These are phyloP conservation scores for Pythium periplocum DNA, from an alignment of 352 stramenopile species.

Conservation along the genomic window DNA sequence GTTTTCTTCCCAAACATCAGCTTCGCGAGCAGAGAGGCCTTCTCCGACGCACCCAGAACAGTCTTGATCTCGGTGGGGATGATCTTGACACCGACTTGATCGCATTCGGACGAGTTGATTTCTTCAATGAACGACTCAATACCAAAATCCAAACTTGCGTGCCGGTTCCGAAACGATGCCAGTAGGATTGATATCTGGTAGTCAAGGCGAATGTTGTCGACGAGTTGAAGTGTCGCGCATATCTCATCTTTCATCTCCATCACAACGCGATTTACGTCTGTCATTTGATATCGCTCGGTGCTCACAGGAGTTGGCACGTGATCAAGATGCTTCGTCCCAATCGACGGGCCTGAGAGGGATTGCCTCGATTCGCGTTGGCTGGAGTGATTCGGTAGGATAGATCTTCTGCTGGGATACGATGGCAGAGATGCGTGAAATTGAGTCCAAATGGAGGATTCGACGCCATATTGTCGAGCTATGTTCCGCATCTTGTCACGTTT, in stretches of 20 bases:
- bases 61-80: no score
- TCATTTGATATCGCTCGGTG: neutral
- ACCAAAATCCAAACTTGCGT: neutral
- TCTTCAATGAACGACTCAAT: no score
- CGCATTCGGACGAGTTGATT: no score
- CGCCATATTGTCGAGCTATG: slow-evolving; percentile 22
- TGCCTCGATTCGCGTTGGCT: no score
- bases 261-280: slow-evolving; percentile 33
- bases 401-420: no score
- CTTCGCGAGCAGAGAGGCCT: slow-evolving; percentile 38
- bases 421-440: neutral
- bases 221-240: slow-evolving; percentile 48
- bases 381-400: no score
- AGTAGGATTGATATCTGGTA: slow-evolving; percentile 61
- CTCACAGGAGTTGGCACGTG: no score
- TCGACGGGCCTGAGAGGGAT: no score
- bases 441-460: slow-evolving; percentile 10
- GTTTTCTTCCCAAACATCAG: slow-evolving; percentile 43
- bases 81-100: no score
- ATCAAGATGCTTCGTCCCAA: no score
- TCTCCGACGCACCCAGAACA: slow-evolving; percentile 12
- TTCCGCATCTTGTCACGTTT: neutral
- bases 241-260: slow-evolving; percentile 79
- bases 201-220: slow-evolving; percentile 58
- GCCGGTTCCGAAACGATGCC: slow-evolving; percentile 13